phyloP scores from a whole-genome alignment of 176 grass and related monocot genomes.

The Aegilops speltoides region DNA sequence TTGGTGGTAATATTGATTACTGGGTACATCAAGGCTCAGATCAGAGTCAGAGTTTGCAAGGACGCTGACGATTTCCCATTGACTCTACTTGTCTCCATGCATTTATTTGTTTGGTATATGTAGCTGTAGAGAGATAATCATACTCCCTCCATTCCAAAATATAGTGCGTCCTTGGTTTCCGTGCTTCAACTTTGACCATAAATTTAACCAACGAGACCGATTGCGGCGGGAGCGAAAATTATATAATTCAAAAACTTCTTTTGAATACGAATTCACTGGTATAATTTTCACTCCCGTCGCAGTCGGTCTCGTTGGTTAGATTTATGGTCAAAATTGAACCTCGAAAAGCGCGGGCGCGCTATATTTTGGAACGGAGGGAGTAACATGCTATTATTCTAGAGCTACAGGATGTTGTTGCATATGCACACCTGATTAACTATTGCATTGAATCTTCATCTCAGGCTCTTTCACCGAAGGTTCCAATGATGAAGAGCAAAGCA shows the following conservation, averaged over 20 bases:
- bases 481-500: conserved; percentile 33
- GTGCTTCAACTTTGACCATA: no score
- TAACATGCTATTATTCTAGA: conserved; percentile 1
- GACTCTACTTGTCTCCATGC: conserved; percentile 3
- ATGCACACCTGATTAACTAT: not conserved
- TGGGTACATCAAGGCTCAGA: not conserved
- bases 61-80: not conserved
- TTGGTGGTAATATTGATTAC: not conserved
- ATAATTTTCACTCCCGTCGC: no score
- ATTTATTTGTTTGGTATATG: not conserved
- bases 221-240: no score
- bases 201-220: no score
- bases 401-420: not conserved
- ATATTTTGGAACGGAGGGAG: no score
- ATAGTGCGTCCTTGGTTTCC: no score
- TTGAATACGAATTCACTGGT: no score
- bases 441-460: conserved; percentile 16
- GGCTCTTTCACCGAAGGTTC: conserved; percentile 27
- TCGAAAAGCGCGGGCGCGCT: no score
- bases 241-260: no score
- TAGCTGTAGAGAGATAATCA: not conserved
- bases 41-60: not conserved
- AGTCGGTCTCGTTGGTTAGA: no score
- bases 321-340: no score
- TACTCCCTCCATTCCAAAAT: no score